Conservation (phyloP, 2,329 filamentous ascomycete genomes). For the Fusarium gaditjirri region DNA sequence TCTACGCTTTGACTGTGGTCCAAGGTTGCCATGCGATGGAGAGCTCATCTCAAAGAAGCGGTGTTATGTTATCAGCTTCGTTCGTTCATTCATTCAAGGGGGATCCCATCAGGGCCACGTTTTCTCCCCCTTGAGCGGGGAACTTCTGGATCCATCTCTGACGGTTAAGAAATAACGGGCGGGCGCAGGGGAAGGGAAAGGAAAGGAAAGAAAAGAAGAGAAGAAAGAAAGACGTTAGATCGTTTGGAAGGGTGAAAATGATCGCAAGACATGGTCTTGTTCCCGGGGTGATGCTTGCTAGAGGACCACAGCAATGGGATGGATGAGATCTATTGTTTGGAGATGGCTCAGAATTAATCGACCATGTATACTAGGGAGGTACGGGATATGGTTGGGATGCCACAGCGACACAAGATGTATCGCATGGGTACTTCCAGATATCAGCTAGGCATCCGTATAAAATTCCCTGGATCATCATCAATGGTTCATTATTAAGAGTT, state of each 20-base stretch:
- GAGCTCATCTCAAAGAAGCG: neutral
- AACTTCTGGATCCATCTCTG: slow-evolving; percentile 1
- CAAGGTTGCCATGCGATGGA: slow-evolving; percentile 1
- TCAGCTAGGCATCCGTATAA: neutral
- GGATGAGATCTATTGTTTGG: slow-evolving; percentile 17
- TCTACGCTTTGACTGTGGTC: slow-evolving; percentile 10
- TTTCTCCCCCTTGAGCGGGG: slow-evolving; percentile 7
- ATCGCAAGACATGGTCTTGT: slow-evolving; percentile 5
- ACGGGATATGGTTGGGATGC: neutral
- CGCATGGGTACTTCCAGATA: neutral
- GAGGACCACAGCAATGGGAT: slow-evolving; percentile 37
- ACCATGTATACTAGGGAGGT: slow-evolving; percentile 5
- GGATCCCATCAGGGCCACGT: slow-evolving; percentile 22
- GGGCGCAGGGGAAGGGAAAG: slow-evolving; percentile 4
- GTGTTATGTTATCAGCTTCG: neutral
- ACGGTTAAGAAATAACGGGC: slow-evolving; percentile 17
- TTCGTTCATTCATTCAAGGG: neutral
- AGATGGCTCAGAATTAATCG: neutral
- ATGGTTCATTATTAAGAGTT: slow-evolving; percentile 4
- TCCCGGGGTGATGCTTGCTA: slow-evolving; percentile 39
- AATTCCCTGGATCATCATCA: neutral
- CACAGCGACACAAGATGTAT: neutral
- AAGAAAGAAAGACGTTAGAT: slow-evolving; percentile 1
- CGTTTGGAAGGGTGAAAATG: slow-evolving; percentile 13
- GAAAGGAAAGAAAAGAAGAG: neutral